Percentiles rank a stretch among this genome's conserved stretches.
Conservation (phyloP, 805 yeast genomes). For the Teunomyces pallodes region DNA sequence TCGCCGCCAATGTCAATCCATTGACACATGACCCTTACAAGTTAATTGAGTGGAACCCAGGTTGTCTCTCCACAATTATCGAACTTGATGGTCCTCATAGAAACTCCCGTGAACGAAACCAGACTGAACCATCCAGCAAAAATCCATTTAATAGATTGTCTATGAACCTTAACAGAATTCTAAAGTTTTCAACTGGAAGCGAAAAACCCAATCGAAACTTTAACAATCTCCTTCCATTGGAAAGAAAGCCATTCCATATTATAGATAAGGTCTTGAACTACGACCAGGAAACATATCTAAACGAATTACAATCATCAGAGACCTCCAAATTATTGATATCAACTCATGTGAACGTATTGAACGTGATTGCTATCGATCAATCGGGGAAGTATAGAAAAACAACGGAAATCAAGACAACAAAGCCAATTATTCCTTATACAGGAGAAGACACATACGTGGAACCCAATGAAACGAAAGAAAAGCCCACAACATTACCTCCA, state of each 20-base stretch:
- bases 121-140: not conserved
- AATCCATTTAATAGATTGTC: slow-evolving; percentile 32
- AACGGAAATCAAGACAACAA: slow-evolving; percentile 14
- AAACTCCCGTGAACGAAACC: not conserved
- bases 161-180: slow-evolving; percentile 27
- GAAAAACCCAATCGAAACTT: slow-evolving; percentile 4
- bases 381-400: slow-evolving; percentile 22
- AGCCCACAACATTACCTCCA: not conserved
- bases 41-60: slow-evolving; percentile 53
- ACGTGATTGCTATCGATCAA: slow-evolving; percentile 39
- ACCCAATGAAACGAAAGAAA: not conserved
- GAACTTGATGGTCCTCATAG: slow-evolving; percentile 6
- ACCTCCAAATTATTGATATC: slow-evolving; percentile 40
- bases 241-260: not conserved
- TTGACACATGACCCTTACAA: slow-evolving; percentile 51
- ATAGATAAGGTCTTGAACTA: slow-evolving; percentile 8
- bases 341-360: slow-evolving; percentile 50
- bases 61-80: slow-evolving; percentile 37
- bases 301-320: slow-evolving; percentile 25
- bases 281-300: slow-evolving; percentile 22
- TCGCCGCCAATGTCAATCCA: slow-evolving; percentile 56
- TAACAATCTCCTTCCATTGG: not conserved
- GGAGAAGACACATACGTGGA: slow-evolving; percentile 12
- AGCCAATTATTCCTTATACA: slow-evolving; percentile 19
- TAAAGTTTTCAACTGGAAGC: slow-evolving; percentile 12